Evolutionary conservation across 1,284 basidiomycete genomes (phyloP), one percentile per base, ranked within the genome.

Genomic region (Cutaneotrichosporon spelunceum): DNA sequence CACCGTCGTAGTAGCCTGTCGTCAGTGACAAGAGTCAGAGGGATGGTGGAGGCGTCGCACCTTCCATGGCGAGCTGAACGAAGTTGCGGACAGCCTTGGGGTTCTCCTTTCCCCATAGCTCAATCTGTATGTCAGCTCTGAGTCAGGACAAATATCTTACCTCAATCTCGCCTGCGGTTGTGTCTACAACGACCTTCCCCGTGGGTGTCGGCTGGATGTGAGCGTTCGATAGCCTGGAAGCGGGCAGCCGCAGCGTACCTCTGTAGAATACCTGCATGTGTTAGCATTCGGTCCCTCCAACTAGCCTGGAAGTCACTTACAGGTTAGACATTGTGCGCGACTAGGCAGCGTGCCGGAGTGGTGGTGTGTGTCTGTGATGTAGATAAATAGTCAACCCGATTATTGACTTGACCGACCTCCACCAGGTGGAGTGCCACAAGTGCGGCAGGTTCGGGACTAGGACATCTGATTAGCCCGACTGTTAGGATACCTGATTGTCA

Each of bases 1-100:
- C 87, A 45, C 89, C 88, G 69, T 99, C 95, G 78, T 98, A 99
- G 79, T 96, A 98, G 7, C 94, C 92, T 93, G 72, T 36, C 16
- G 57, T 57, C 56, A 63, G 59, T 93, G 71, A 42, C n/a, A 56
- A 54, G 52, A 62, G 53, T 42, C 61, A 60, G 1, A 8, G 11
- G 23, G 8, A 27, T 33, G 7, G 8, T 26, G 8, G 36, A 39
- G 47, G 5, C 19, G 19, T 82, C 86, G 68, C 70, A 89, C 90
- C 93, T 82, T 95, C 93, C 84, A 96, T 89, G 0, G 90, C 86
- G 33, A 95, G 82, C 19, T 90, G 87, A 53, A 97, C 82, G 77
- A 95, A 93, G 81, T 98, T 99, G 48, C 93, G 85, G 72, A 91
- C 94, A 75, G 96, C 84, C 80, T 90, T 91, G 0, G 95, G 95